These are phyloP conservation scores for Arthroderma sp. DNA, from an alignment of 2,329 filamentous ascomycete species.

Conservation along the genomic window DNA sequence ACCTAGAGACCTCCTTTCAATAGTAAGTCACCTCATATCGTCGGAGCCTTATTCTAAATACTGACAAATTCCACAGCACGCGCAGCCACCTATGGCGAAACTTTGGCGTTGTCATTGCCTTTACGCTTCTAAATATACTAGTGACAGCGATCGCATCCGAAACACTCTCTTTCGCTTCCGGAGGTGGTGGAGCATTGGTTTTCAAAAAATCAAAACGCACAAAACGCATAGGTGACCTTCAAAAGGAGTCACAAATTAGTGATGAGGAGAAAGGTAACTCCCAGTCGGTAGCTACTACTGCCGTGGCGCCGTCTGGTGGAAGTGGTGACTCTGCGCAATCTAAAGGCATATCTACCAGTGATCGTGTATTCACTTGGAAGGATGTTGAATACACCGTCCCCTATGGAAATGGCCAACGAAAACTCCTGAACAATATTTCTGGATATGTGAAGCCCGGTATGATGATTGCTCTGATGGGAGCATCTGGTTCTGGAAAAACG, in stretches of 20 bases:
- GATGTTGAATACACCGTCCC: conserved; percentile 62
- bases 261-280: too few species aligned
- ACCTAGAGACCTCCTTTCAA: conserved; percentile 42
- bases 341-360: background rate
- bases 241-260: too few species aligned
- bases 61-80: conserved; percentile 58
- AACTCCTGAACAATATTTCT: conserved; percentile 41
- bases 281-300: too few species aligned
- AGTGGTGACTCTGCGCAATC: conserved; percentile 17
- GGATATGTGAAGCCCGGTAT: conserved; percentile 92
- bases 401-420: conserved; percentile 47
- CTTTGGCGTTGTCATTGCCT: conserved; percentile 64
- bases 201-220: conserved; percentile 30
- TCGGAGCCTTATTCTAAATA: conserved; percentile 5
- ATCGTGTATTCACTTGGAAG: conserved; percentile 45
- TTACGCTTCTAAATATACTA: conserved; percentile 58
- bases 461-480: conserved; percentile 55
- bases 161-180: conserved; percentile 44
- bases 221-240: too few species aligned
- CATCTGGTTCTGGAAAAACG: conserved; percentile 67
- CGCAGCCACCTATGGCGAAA: conserved; percentile 62
- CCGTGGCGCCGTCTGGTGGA: conserved; percentile 35
- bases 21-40: conserved; percentile 25
- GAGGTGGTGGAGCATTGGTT: conserved; percentile 42
- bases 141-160: conserved; percentile 61